Percentiles rank a stretch among this genome's conserved stretches.
Evolutionary conservation across 2,329 filamentous ascomycete genomes (phyloP).

Genomic region (Trichoderma koningii): DNA sequence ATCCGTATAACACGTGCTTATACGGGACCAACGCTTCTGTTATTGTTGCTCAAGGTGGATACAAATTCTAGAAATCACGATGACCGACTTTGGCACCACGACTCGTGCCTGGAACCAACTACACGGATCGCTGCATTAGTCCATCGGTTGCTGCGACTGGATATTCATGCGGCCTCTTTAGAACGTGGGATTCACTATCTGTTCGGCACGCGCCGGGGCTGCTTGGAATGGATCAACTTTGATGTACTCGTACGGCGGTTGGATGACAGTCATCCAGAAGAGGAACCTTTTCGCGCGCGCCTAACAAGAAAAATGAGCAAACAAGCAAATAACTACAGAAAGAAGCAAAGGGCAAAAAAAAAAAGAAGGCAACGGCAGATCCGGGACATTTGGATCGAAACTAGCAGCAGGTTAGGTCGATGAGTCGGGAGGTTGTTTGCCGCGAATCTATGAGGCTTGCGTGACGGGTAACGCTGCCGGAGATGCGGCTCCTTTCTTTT

Average conservation of each 20-base stretch:
- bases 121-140: too few species aligned
- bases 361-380: not conserved
- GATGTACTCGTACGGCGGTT: not conserved
- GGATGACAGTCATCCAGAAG: not conserved
- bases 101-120: too few species aligned
- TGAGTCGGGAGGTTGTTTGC: not conserved
- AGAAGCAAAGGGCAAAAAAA: not conserved
- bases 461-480: conserved; percentile 9
- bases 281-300: not conserved
- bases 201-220: conserved; percentile 23
- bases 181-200: not conserved
- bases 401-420: not conserved
- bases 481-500: conserved; percentile 7
- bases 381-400: conserved; percentile 8
- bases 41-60: too few species aligned
- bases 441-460: conserved; percentile 17
- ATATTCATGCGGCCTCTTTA: not conserved
- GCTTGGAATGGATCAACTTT: not conserved
- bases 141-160: too few species aligned
- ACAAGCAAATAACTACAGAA: not conserved
- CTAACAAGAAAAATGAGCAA: conserved; percentile 8
- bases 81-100: too few species aligned
- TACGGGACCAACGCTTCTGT: too few species aligned
- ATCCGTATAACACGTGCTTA: too few species aligned
- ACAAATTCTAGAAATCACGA: too few species aligned